phyloP scores from a whole-genome alignment of 345 rosid genomes.

The Triadica sebifera region DNA sequence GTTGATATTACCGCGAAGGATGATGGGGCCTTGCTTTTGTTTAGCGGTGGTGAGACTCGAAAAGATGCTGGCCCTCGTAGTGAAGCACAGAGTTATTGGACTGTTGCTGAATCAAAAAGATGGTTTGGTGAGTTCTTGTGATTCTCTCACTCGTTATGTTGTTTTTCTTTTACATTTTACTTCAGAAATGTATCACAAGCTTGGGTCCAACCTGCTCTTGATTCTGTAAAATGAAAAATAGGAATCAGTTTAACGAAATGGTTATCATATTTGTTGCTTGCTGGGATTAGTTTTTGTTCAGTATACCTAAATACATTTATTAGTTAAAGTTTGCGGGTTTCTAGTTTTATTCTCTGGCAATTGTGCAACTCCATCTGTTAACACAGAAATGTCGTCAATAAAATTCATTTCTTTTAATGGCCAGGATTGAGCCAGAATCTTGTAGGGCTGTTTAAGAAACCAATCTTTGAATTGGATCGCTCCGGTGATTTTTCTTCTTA shows the following conservation, averaged over 20 bases:
- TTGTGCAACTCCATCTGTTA: neutral
- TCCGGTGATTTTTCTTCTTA: too few species aligned
- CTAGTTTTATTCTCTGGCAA: neutral
- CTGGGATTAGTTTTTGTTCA: neutral
- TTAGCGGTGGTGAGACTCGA: conserved; percentile 97
- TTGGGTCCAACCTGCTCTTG: neutral
- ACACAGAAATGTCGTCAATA: neutral
- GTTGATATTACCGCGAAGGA: conserved; percentile 59
- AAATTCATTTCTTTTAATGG: neutral
- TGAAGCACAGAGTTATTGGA: conserved; percentile 99
- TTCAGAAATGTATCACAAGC: neutral
- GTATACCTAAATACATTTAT: neutral
- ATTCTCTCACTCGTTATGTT: conserved; percentile 14
- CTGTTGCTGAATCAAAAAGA: conserved; percentile 86
- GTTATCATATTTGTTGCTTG: conserved; percentile 2
- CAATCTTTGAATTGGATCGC: neutral
- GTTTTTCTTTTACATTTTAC: neutral
- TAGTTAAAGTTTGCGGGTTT: neutral
- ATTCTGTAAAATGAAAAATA: neutral
- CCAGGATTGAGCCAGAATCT: neutral
- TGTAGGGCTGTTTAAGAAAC: neutral
- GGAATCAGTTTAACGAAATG: neutral
- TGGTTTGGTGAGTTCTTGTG: conserved; percentile 81
- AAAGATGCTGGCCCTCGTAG: conserved; percentile 95
- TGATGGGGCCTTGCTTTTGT: conserved; percentile 71